These are phyloP conservation scores for Chytriomyces sp. DNA, from an alignment of 192 early-diverging fungal genomes.

Conservation along the genomic window DNA sequence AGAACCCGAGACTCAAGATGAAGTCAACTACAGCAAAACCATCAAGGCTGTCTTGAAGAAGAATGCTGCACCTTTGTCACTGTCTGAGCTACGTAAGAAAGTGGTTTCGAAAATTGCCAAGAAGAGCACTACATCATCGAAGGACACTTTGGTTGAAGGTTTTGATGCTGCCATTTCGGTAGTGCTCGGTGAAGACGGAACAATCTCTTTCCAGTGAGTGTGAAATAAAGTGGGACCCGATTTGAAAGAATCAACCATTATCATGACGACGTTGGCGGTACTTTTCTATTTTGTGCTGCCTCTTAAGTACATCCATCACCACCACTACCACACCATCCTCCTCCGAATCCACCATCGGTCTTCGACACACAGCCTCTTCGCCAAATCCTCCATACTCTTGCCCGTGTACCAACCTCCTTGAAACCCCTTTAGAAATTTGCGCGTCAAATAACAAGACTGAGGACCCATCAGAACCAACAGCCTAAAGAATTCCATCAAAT, in stretches of 20 bases:
- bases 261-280: too few relatives aligned
- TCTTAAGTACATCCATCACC: too few relatives aligned
- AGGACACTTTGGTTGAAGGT: constrained; percentile 11
- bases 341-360: constrained; percentile 25
- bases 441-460: constrained; percentile 22
- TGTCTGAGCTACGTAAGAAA: constrained; percentile 11
- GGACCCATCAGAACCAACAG: constrained; percentile 7
- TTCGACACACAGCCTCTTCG: constrained; percentile 12
- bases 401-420: constrained; percentile 26
- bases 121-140: constrained; percentile 2
- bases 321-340: not conserved
- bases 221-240: too few relatives aligned
- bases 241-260: too few relatives aligned
- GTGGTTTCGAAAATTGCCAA: constrained; percentile 30
- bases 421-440: constrained; percentile 15
- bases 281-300: too few relatives aligned
- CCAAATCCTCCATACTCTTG: constrained; percentile 12
- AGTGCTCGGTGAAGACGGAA: not conserved
- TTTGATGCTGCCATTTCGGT: constrained; percentile 18
- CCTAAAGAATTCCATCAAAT: constrained; percentile 20
- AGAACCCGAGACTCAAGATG: not conserved
- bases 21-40: constrained; percentile 13
- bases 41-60: constrained; percentile 33
- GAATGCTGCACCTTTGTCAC: not conserved
- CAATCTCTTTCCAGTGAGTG: not conserved